Percentiles rank a stretch among this genome's conserved stretches.
Conservation (phyloP, 441 rosid species). For the Populus hybrid region DNA sequence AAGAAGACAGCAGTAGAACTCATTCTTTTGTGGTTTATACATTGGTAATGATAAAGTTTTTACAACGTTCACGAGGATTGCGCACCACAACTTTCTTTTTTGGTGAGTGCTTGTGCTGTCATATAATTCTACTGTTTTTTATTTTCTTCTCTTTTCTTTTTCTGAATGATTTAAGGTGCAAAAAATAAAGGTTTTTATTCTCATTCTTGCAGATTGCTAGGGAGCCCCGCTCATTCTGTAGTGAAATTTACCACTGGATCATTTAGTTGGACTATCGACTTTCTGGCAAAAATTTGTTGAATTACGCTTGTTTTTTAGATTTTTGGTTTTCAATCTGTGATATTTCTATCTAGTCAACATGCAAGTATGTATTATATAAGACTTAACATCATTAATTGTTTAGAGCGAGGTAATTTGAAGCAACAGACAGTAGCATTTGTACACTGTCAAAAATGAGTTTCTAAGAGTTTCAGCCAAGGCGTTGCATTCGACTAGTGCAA, state of each 20-base stretch:
- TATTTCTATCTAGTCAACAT: background rate
- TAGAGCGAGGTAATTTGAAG: background rate
- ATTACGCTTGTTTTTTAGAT: background rate
- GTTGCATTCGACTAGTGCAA: background rate
- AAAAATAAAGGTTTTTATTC: background rate
- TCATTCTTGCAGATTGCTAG: background rate
- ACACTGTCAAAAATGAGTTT: background rate
- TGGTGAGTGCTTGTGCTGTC: background rate
- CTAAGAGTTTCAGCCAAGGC: background rate
- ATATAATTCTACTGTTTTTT: background rate
- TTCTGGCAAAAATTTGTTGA: background rate
- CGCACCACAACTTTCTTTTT: background rate
- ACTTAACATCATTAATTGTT: background rate
- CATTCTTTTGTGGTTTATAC: conserved; percentile 7
- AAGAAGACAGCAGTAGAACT: conserved; percentile 5
- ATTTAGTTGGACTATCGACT: background rate
- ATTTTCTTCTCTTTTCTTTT: background rate
- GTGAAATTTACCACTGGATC: background rate
- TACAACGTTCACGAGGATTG: conserved; percentile 6
- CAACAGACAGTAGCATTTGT: background rate
- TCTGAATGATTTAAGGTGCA: background rate
- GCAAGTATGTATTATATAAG: background rate
- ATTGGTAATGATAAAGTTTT: conserved; percentile 8
- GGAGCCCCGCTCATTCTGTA: background rate
- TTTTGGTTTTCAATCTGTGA: background rate